Percentiles rank a stretch among this genome's conserved stretches.
These are phyloP conservation scores for Aureobasidium mangrovei DNA, from an alignment of 2,329 filamentous ascomycete species.

Conservation along the genomic window DNA sequence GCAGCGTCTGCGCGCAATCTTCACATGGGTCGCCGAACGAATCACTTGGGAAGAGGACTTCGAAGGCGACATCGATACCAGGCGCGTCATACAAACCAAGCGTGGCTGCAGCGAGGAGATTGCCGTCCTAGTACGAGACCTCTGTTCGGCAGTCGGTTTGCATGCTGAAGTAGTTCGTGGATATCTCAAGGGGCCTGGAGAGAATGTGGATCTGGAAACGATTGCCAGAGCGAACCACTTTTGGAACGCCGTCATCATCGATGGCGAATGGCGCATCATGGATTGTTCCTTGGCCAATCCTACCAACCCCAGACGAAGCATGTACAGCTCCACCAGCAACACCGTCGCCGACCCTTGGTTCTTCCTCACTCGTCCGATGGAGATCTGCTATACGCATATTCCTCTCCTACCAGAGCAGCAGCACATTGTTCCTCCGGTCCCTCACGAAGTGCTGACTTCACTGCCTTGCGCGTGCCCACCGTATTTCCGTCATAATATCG, in stretches of 20 bases:
- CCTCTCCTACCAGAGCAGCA: constrained; percentile 81
- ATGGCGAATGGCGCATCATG: constrained; percentile 93
- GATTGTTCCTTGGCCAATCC: constrained; percentile 88
- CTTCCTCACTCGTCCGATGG: constrained; percentile 80
- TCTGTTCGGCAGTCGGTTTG: constrained; percentile 85
- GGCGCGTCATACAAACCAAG: constrained; percentile 73
- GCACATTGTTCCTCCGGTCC: constrained; percentile 81
- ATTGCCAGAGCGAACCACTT: constrained; percentile 89
- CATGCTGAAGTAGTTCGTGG: constrained; percentile 80
- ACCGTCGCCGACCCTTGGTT: constrained; percentile 78
- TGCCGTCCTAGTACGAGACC: constrained; percentile 77
- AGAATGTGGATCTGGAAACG: constrained; percentile 68
- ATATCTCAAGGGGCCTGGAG: constrained; percentile 84
- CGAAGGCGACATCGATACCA: constrained; percentile 73
- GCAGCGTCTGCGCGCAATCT: constrained; percentile 85
- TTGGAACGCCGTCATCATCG: constrained; percentile 92
- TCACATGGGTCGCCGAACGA: constrained; percentile 94
- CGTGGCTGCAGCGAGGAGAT: constrained; percentile 85
- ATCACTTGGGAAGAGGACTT: constrained; percentile 94
- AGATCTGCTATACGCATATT: constrained; percentile 93
- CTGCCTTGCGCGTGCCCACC: constrained; percentile 78
- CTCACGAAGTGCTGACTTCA: constrained; percentile 76
- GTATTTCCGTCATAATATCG: constrained; percentile 73
- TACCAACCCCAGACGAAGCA: constrained; percentile 69
- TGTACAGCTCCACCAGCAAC: constrained; percentile 65